A percentile compares a stretch with the other conserved stretches of the same genome.
Evolutionary conservation across 345 rosid genomes (phyloP).

Genomic region (Brassica rapa): DNA sequence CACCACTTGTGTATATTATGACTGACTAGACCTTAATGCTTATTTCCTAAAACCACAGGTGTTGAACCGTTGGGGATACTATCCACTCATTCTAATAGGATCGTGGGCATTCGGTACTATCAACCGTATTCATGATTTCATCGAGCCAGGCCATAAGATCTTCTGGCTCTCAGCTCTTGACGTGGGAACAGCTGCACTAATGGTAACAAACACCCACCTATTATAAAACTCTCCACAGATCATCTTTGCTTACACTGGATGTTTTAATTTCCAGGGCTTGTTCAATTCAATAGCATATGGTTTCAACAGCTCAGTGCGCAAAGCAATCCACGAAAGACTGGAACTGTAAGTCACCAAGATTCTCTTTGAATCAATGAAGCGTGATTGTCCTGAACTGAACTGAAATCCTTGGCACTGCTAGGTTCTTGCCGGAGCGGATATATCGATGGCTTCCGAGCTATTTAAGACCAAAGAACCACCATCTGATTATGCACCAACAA

Average conservation of each 20-base stretch:
- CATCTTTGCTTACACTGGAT: background rate
- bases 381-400: background rate
- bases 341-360: conserved; percentile 63
- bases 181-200: conserved; percentile 88
- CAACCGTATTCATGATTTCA: conserved; percentile 80
- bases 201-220: conserved; percentile 56
- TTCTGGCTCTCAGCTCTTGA: conserved; percentile 97
- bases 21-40: background rate
- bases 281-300: conserved; percentile 98
- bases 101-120: conserved; percentile 95
- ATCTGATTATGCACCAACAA: conserved; percentile 39
- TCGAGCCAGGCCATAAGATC: conserved; percentile 82
- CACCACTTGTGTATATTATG: background rate
- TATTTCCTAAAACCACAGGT: conserved; percentile 52
- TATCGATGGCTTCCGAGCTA: conserved; percentile 61
- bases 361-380: conserved; percentile 7
- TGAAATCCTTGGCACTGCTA: conserved; percentile 32
- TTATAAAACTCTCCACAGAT: background rate
- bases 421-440: conserved; percentile 76
- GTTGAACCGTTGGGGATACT: conserved; percentile 94
- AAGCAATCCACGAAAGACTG: conserved; percentile 78
- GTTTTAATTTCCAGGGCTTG: conserved; percentile 61
- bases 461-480: conserved; percentile 49
- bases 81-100: conserved; percentile 94
- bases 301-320: conserved; percentile 83